phyloP scores from a whole-genome alignment of 306 rosid genomes.

The Lathyrus tuberosus region DNA sequence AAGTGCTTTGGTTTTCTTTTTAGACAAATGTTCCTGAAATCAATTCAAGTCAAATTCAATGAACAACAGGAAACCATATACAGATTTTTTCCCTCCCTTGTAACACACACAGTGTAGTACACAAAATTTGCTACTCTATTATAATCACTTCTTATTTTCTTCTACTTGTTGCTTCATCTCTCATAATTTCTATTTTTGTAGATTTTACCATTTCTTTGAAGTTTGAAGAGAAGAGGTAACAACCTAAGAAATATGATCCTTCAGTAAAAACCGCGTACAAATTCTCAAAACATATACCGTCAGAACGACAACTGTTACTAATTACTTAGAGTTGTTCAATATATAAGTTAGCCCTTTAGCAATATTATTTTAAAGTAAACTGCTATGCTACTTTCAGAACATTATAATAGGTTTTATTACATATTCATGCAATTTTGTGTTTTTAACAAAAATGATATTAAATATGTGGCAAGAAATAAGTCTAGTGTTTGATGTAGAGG shows the following conservation, averaged over 20 bases:
- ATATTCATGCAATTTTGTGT: too few relatives aligned
- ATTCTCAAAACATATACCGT: neutral
- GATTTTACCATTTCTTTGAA: constrained; percentile 4
- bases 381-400: neutral
- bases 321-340: neutral
- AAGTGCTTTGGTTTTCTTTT: too few relatives aligned
- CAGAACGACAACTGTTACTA: neutral
- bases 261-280: neutral
- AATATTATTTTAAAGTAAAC: neutral
- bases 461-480: too few relatives aligned
- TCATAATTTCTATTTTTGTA: neutral
- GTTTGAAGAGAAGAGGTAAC: neutral
- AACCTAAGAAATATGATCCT: neutral
- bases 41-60: too few relatives aligned
- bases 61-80: too few relatives aligned
- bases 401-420: too few relatives aligned
- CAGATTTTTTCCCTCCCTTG: neutral
- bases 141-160: neutral
- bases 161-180: neutral
- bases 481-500: too few relatives aligned
- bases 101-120: constrained; percentile 1
- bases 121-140: constrained; percentile 3
- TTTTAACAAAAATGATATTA: too few relatives aligned
- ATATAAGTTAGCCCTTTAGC: neutral
- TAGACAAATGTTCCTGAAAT: too few relatives aligned